phyloP scores from a whole-genome alignment of 2,329 filamentous ascomycete species.

The Neurospora crassa region DNA sequence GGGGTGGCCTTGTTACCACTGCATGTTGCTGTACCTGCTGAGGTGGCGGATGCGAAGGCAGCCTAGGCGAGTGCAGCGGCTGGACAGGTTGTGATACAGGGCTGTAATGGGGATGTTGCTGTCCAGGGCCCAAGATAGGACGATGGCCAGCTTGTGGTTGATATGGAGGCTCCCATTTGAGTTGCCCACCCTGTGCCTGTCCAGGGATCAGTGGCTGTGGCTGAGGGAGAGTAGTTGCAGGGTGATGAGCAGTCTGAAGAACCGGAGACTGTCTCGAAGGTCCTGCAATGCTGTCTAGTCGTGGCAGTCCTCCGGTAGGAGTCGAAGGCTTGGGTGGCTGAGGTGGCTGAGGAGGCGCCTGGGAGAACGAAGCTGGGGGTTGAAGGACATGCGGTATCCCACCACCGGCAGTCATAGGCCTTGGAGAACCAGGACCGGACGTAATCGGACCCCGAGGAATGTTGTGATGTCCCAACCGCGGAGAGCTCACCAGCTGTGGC shows the following conservation, averaged over 20 bases:
- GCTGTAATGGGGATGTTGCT: constrained; percentile 1
- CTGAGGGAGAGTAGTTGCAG: constrained; percentile 18
- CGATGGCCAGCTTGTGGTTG: constrained; percentile 19
- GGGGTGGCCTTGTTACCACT: constrained; percentile 7
- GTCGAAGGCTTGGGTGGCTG: constrained; percentile 19
- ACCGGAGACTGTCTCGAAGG: constrained; percentile 20
- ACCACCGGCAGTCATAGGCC: constrained; percentile 7
- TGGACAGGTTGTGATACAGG: constrained; percentile 9
- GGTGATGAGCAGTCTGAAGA: constrained; percentile 14
- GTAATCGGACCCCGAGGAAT: not conserved
- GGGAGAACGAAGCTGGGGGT: constrained; percentile 24
- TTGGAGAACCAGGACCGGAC: constrained; percentile 8
- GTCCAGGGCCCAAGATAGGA: not conserved
- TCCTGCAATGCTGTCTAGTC: constrained; percentile 23
- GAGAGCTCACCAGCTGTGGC: constrained; percentile 9
- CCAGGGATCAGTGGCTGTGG: not conserved
- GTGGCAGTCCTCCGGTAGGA: constrained; percentile 24
- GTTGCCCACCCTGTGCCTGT: constrained; percentile 12
- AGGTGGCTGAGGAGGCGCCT: constrained; percentile 20
- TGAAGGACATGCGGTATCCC: constrained; percentile 27
- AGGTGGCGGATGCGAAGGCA: constrained; percentile 6
- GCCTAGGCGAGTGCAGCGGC: constrained; percentile 3
- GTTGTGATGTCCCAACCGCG: constrained; percentile 9
- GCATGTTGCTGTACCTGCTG: constrained; percentile 7
- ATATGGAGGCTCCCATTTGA: constrained; percentile 34